Conservation (phyloP, 805 yeast genomes). For the Henningerozyma blattae region DNA sequence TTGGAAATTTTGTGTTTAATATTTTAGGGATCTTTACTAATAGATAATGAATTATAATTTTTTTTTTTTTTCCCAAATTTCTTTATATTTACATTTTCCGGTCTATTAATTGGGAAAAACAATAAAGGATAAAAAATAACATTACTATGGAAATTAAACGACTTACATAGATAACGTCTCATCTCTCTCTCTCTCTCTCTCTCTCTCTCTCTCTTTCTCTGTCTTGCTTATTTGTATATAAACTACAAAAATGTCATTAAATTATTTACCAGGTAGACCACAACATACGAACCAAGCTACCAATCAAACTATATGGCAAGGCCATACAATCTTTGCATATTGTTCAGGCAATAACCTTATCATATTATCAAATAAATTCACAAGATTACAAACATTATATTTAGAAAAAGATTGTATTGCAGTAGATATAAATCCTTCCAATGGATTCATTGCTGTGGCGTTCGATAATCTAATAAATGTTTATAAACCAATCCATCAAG, state of each 20-base stretch:
- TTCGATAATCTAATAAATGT: slow-evolving; percentile 32
- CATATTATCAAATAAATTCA: slow-evolving; percentile 39
- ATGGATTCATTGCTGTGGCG: slow-evolving; percentile 53
- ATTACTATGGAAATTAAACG: no score
- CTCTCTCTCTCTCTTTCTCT: no score
- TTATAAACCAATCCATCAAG: slow-evolving; percentile 43
- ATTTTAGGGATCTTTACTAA: no score
- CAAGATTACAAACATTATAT: slow-evolving; percentile 65
- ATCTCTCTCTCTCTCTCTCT: no score
- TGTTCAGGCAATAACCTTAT: slow-evolving; percentile 85
- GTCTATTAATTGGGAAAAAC: no score
- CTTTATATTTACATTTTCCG: no score
- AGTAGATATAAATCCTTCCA: slow-evolving; percentile 47
- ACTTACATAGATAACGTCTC: no score
- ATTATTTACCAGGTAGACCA: slow-evolving; percentile 80
- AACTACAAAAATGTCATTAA: slow-evolving; percentile 39
- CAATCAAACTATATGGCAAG: slow-evolving; percentile 53
- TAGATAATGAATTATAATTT: no score
- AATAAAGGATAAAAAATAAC: no score
- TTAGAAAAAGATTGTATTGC: slow-evolving; percentile 53
- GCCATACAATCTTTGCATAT: slow-evolving; percentile 52
- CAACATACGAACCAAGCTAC: slow-evolving; percentile 43
- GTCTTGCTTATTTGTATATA: no score
- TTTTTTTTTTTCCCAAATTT: no score
- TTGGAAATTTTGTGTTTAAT: no score